Base-by-base conservation (phyloP, 352 stramenopile genomes). In the Hyaloperonospora brassicae region DNA sequence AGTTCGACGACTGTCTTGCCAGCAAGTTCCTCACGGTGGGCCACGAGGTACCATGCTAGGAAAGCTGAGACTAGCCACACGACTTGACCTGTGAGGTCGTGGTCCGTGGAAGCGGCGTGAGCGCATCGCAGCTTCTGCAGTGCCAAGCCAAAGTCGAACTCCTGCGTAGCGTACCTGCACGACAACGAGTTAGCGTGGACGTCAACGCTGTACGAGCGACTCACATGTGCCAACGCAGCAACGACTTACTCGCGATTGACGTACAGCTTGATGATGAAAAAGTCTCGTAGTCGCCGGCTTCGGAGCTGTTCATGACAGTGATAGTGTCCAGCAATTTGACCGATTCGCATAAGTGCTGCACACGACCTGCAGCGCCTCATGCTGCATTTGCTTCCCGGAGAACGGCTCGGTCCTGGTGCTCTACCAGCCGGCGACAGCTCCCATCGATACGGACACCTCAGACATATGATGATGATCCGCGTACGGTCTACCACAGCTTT, bases 51-150 rank as follows among this genome's bases (percentile, higher is more conserved):
- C 68, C 72, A 84, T n/a, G 71, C 70, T 23, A 86, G 54, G 48
- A 84, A 79, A 12, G 70, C 64, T 7, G 77, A 88, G 21, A 89
- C 77, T 10, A 75, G 79, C 79, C 79, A 89, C 43, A 89, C 71
- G 0, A 89, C 68, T 79, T 89, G 79, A 36, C 79, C 79, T 34
- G 79, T 89, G 24, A 89, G 61, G 43, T 89, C 77, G 58, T 85
- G 79, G 60, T 89, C 79, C 1, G 79, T 89, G 23, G 75, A 83
- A 8, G 72, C 75, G 12, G 75, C 72, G 22, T 68, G 69, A 8
- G 75, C 83, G 47, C 61, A 70, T 39, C 66, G 52, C n/a, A 86
- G 55, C 50, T 62, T 61, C 44, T 86, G 75, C 52, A 57, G 65
- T 1, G 75, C 61, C 23, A 59, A 61, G 9, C 67, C 70, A 54